Evolutionary conservation across 768 basidiomycete species (phyloP).

Genomic region (Lentinus tigrinus): DNA sequence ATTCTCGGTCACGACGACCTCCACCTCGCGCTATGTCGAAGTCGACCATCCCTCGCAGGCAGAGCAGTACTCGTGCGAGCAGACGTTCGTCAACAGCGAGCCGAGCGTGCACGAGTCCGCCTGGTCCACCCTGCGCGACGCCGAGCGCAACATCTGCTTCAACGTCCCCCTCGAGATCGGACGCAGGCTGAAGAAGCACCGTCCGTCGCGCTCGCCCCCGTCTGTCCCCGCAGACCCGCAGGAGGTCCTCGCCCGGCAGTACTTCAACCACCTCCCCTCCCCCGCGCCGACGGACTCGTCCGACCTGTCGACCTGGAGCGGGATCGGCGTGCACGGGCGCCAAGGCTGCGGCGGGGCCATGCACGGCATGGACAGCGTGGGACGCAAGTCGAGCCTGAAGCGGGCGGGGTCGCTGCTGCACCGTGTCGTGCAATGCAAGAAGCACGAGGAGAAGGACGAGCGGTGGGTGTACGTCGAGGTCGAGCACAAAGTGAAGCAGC

Average conservation of each 20-base stretch:
- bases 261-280: conserved; percentile 26
- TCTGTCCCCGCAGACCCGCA: conserved; percentile 26
- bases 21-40: conserved; percentile 34
- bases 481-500: conserved; percentile 29
- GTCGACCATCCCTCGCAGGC: conserved; percentile 22
- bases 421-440: conserved; percentile 23
- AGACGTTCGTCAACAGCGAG: neutral
- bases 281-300: neutral
- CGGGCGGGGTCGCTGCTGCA: conserved; percentile 21
- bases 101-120: conserved; percentile 7
- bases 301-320: neutral
- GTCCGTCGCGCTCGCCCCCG: conserved; percentile 3
- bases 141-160: conserved; percentile 19
- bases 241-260: conserved; percentile 28
- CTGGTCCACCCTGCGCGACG: conserved; percentile 24
- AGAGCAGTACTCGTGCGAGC: neutral
- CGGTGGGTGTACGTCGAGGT: conserved; percentile 33
- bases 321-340: neutral
- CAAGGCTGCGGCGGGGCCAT: neutral
- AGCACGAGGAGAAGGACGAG: conserved; percentile 22
- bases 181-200: conserved; percentile 20
- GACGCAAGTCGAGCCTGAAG: neutral
- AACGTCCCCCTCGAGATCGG: conserved; percentile 18
- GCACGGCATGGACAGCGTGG: neutral
- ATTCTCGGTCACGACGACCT: conserved; percentile 37